These are phyloP conservation scores for Mucor circinelloides DNA, from an alignment of 371 early-diverging fungal genomes.

Conservation along the genomic window DNA sequence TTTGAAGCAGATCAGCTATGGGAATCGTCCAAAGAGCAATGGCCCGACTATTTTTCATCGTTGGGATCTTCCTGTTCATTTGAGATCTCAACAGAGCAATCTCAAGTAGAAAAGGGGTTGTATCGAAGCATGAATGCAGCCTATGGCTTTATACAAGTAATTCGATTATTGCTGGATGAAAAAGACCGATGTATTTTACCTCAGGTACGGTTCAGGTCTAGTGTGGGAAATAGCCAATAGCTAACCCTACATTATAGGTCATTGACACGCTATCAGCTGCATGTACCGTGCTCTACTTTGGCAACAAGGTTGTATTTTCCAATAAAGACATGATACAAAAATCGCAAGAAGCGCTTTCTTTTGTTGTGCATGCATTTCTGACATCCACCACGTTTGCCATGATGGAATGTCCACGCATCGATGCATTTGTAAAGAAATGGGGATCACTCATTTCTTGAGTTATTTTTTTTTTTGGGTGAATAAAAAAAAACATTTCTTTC, in stretches of 20 bases:
- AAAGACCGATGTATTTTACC: conserved; percentile 29
- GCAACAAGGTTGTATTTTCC: conserved; percentile 21
- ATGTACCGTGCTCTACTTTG: conserved; percentile 35
- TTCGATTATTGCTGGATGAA: conserved; percentile 16
- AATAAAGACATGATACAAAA: conserved; percentile 2
- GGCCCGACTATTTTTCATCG: conserved; percentile 27
- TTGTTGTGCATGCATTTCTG: conserved; percentile 5
- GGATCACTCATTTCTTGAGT: background rate
- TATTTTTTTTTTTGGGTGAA: too few relatives aligned
- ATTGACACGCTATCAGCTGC: conserved; percentile 29
- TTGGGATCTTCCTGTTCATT: background rate
- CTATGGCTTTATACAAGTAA: conserved; percentile 27
- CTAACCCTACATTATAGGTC: conserved; percentile 2
- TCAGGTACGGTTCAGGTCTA: conserved; percentile 11
- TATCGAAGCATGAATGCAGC: conserved; percentile 28
- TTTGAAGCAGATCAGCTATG: conserved; percentile 2
- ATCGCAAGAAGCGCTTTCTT: conserved; percentile 11
- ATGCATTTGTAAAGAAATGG: conserved; percentile 15
- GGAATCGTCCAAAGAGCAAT: conserved; percentile 5
- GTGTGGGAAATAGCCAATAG: too few relatives aligned
- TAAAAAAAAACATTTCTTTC: background rate
- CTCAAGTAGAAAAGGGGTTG: conserved; percentile 21
- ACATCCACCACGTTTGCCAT: background rate
- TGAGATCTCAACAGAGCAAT: background rate
- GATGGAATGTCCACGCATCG: conserved; percentile 13